Percentiles rank a stretch among this genome's conserved stretches.
These are phyloP conservation scores for Lactarius hatsudake DNA, from an alignment of 768 basidiomycete genomes.

Conservation along the genomic window DNA sequence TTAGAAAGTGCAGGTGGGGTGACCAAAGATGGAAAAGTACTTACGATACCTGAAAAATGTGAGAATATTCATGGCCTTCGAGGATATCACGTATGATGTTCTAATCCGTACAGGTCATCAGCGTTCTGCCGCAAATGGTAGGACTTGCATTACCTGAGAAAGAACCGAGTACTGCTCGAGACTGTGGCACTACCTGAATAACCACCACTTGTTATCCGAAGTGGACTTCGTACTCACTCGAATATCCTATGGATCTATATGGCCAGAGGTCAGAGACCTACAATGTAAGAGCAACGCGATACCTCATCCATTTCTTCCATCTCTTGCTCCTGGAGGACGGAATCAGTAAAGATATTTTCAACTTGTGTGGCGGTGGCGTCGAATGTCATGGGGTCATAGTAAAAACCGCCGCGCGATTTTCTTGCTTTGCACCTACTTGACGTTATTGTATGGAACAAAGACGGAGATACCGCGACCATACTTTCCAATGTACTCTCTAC, in stretches of 20 bases:
- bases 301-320: slow-evolving; percentile 17
- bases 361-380: not conserved
- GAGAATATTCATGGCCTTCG: slow-evolving; percentile 18
- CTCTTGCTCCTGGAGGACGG: not conserved
- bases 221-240: slow-evolving; percentile 12
- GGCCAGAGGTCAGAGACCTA: not conserved
- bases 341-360: not conserved
- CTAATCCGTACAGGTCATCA: slow-evolving; percentile 1
- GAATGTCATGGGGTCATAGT: slow-evolving; percentile 13
- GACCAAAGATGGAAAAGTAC: not conserved
- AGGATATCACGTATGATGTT: slow-evolving; percentile 18
- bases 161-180: slow-evolving; percentile 22
- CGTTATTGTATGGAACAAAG: not conserved
- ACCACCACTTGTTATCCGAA: not conserved
- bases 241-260: slow-evolving; percentile 13
- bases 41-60: slow-evolving; percentile 26
- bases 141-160: slow-evolving; percentile 11
- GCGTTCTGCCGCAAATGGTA: not conserved
- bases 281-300: not conserved
- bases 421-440: slow-evolving; percentile 17
- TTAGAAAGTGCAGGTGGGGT: not conserved
- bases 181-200: not conserved
- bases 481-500: slow-evolving; percentile 5
- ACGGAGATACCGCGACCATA: not conserved
- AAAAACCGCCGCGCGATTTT: not conserved